Conservation (phyloP, 352 stramenopile species). For the Globisporangium cystogenes region DNA sequence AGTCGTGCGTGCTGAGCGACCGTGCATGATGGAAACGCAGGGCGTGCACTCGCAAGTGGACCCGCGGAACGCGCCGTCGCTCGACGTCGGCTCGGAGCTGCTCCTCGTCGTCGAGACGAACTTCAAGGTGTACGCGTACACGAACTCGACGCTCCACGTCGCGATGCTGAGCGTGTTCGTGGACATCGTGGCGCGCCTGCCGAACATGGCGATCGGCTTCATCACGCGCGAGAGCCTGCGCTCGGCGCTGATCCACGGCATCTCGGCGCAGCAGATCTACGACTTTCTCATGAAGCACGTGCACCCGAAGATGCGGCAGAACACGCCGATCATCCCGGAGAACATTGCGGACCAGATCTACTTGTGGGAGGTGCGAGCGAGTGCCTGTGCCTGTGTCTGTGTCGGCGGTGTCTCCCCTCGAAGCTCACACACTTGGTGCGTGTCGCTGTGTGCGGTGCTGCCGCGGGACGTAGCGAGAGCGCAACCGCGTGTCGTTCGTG, state of each 20-base stretch:
- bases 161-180: conserved; percentile 92
- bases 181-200: conserved; percentile 85
- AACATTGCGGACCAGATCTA: conserved; percentile 91
- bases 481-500: conserved; percentile 83
- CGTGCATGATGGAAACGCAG: neutral
- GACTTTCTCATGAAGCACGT: conserved; percentile 89
- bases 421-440: no score
- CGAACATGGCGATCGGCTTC: conserved; percentile 89
- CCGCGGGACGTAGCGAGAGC: conserved; percentile 64
- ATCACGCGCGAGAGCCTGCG: conserved; percentile 89
- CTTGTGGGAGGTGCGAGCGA: conserved; percentile 71
- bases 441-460: neutral
- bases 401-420: no score
- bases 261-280: conserved; percentile 90
- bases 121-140: conserved; percentile 92
- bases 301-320: conserved; percentile 75
- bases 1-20: neutral
- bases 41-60: conserved; percentile 38
- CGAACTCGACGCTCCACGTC: conserved; percentile 83
- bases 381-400: neutral
- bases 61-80: conserved; percentile 21
- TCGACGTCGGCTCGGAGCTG: conserved; percentile 34
- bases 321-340: conserved; percentile 75
- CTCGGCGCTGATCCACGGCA: conserved; percentile 85
- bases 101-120: conserved; percentile 90